Evolutionary conservation across 140 eudicot species (phyloP), one percentile per base, ranked within the genome.

Genomic region (Bidens hawaiensis): DNA sequence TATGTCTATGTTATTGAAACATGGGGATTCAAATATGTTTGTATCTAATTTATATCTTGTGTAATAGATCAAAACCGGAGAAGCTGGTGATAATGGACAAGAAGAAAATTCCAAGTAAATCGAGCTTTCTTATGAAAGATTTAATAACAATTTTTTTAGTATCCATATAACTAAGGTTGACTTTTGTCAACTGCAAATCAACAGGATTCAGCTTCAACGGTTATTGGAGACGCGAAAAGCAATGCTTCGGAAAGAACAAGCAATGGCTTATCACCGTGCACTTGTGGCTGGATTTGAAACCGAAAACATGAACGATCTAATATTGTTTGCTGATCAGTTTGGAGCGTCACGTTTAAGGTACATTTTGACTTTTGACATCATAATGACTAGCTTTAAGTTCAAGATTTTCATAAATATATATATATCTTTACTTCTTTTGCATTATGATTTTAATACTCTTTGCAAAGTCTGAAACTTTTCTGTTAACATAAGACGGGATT

Each of bases 231-330:
- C 95, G 45, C 95, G 99, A 9, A 94, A 88, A 77, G 90, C 93
- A 48, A 76, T 88, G 77, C 94, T 94, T 54, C 76, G 77, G 73
- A 94, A 85, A 81, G 99, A 94, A 79, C 99, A 94, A 79, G 99
- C 99, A 42, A 94, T 94, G 99, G 97, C 93, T 59, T 94, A 82
- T 71, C 97, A 96, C 11, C 95, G 99, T 60, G 99, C 99, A 27
- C 80, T 83, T 50, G 99, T 87, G 43, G 99, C 97, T 11, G 99
- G 99, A 71, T 94, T 80, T 64, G 95, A 94, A 52, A 77, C 94
- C 38, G 94, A 85, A 61, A 75, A 76, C 56, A 70, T 88, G 76
- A 80, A 79, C 10, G 87, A 85, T 77, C 97, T 93, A 41, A 66
- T 88, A 52, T 70, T 54, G 73, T 88, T 94, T 68, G 82, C 95